A percentile compares a stretch with the other conserved stretches of the same genome.
phyloP scores from a whole-genome alignment of 306 rosid genomes.

The Acacia melanoxylon region DNA sequence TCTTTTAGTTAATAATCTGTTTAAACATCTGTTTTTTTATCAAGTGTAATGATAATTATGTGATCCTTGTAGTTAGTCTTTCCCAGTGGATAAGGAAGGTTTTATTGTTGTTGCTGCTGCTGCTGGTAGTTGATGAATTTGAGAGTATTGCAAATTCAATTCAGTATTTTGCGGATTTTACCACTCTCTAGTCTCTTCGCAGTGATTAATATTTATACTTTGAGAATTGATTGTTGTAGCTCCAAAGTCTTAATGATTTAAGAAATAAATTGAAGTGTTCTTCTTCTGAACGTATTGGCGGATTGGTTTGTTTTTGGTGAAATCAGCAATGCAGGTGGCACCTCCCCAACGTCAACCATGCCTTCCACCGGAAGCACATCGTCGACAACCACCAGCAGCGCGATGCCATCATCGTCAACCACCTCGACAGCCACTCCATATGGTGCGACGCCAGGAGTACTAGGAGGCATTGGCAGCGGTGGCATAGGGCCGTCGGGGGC shows the following conservation, averaged over 20 bases:
- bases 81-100: too few species aligned
- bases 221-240: not conserved
- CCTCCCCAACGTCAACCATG: constrained; percentile 23
- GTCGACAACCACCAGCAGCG: constrained; percentile 1
- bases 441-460: constrained; percentile 42
- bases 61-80: too few species aligned
- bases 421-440: constrained; percentile 25
- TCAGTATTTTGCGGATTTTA: too few species aligned
- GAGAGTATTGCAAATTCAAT: too few species aligned
- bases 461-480: constrained; percentile 65
- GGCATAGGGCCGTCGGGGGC: constrained; percentile 63
- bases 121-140: too few species aligned
- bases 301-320: not conserved
- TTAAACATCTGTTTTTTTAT: too few species aligned
- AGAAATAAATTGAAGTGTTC: not conserved
- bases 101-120: too few species aligned
- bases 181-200: too few species aligned
- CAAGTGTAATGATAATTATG: too few species aligned
- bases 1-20: too few species aligned
- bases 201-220: too few species aligned
- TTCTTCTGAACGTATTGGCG: not conserved
- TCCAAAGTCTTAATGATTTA: not conserved
- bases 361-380: not conserved
- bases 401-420: not conserved
- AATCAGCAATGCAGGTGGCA: constrained; percentile 41